Evolutionary conservation across 2,329 filamentous ascomycete species (phyloP).

Genomic region (Microdochium bolleyi): DNA sequence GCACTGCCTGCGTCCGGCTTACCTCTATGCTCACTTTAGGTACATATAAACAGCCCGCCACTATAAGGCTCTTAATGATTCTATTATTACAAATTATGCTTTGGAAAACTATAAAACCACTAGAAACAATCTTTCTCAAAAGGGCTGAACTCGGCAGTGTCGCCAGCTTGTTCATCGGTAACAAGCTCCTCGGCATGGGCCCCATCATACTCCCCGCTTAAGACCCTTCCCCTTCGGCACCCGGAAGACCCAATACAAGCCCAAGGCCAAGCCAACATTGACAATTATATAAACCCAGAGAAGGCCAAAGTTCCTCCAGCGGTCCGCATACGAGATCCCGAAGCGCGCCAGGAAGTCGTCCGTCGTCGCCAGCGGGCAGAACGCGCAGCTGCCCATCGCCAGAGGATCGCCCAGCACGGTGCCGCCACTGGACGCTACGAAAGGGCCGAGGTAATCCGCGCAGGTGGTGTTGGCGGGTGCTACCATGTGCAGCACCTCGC

Average conservation of each 20-base stretch:
- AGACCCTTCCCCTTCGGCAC: slow-evolving; percentile 27
- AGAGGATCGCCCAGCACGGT: slow-evolving; percentile 39
- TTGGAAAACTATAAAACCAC: too few species aligned
- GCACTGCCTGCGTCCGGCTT: too few species aligned
- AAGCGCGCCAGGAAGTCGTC: slow-evolving; percentile 42
- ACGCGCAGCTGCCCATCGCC: slow-evolving; percentile 44
- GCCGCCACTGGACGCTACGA: slow-evolving; percentile 40
- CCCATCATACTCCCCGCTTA: background rate
- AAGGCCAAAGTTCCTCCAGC: slow-evolving; percentile 64
- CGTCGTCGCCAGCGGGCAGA: slow-evolving; percentile 42
- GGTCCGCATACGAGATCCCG: slow-evolving; percentile 43
- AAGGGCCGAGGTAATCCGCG: slow-evolving; percentile 44
- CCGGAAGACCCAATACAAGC: slow-evolving; percentile 46
- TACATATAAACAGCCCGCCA: too few species aligned
- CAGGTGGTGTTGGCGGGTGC: slow-evolving; percentile 54
- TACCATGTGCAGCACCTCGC: slow-evolving; percentile 62
- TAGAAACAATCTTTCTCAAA: too few species aligned
- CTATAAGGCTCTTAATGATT: too few species aligned
- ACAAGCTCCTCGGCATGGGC: too few species aligned
- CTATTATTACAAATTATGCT: too few species aligned
- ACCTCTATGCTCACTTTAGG: too few species aligned
- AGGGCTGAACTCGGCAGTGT: too few species aligned
- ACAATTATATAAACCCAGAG: slow-evolving; percentile 51
- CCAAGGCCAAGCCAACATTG: slow-evolving; percentile 47
- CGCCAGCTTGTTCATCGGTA: too few species aligned